phyloP scores from a whole-genome alignment of 2,329 filamentous ascomycete genomes.

The Trichoderma endophyticum region DNA sequence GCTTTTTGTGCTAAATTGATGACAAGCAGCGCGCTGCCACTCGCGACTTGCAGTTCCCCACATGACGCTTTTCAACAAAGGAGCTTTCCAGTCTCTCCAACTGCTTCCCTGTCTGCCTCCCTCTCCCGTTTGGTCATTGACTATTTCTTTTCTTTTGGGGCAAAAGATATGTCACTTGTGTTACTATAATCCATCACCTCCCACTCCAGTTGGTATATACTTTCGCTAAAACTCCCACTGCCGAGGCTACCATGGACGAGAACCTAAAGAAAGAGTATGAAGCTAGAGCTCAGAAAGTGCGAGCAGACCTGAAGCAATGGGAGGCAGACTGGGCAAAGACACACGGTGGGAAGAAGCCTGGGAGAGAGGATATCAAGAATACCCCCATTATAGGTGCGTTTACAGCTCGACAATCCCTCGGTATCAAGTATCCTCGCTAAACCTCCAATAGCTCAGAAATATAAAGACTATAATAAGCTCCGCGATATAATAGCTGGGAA shows the following conservation, averaged over 20 bases:
- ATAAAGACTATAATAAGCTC: slow-evolving; percentile 70
- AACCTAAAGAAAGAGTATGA: slow-evolving; percentile 45
- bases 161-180: background rate
- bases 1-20: slow-evolving; percentile 12
- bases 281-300: slow-evolving; percentile 51
- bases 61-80: slow-evolving; percentile 13
- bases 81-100: background rate
- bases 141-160: background rate
- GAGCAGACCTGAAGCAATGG: slow-evolving; percentile 70
- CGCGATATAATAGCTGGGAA: slow-evolving; percentile 59
- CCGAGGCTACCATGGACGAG: slow-evolving; percentile 43
- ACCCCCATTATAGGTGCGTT: slow-evolving; percentile 65
- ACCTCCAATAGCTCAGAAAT: slow-evolving; percentile 58
- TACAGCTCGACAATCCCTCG: background rate
- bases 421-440: background rate
- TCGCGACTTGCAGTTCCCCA: slow-evolving; percentile 16
- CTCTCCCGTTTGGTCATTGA: background rate
- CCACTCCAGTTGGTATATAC: background rate
- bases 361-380: slow-evolving; percentile 71
- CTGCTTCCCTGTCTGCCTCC: background rate
- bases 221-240: background rate
- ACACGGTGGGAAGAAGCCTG: slow-evolving; percentile 66
- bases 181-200: background rate
- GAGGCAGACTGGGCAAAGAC: slow-evolving; percentile 63
- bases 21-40: slow-evolving; percentile 4